Evolutionary conservation across 768 basidiomycete species (phyloP), one percentile per base, ranked within the genome.

Genomic region (Tylopilus cervinicoccineus): DNA sequence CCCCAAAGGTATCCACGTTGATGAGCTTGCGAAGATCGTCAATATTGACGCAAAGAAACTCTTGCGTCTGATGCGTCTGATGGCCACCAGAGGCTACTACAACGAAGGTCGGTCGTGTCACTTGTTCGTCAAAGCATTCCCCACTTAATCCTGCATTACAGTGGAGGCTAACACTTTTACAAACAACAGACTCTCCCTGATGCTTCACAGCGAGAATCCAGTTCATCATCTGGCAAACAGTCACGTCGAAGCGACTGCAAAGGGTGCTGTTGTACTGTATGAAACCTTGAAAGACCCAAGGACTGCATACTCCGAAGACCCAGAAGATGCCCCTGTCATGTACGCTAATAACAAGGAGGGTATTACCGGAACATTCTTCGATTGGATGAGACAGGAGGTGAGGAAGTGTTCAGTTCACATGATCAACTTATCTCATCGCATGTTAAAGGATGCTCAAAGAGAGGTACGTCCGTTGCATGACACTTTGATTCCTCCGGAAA

Each of bases 151-250:
- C 10, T 0, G 13, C n/a, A 8, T 19, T 37, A 32, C 42, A 72
- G 69, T 71, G 23, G 48, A 58, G 14, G 49, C 45, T 5, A 56
- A 68, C 27, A 60, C 61, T 0, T 72, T 68, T 45, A 53, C 66
- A 19, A 71, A 71, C 53, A 71, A 64, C 38, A 64, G 67, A 0
- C 54, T 71, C 9, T 69, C 67, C n/a, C 38, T 64, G 8, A 55
- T 57, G 31, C 53, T 71, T 6, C 59, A 57, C 24, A 54, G 50
- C 12, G 42, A 58, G 22, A 58, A 66, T 22, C 51, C 64, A 23
- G 54, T 56, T 22, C 49, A 44, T 32, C 56, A 59, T 39, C 56
- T 63, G 51, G 12, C 55, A 27, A 43, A 22, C 27, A 45, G 55
- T 20, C 63, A 62, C 11, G 47, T 60, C 26, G 56, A 65, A 5